Evolutionary conservation across 2,329 filamentous ascomycete genomes (phyloP).

Genomic region (Elsinoe perseae): DNA sequence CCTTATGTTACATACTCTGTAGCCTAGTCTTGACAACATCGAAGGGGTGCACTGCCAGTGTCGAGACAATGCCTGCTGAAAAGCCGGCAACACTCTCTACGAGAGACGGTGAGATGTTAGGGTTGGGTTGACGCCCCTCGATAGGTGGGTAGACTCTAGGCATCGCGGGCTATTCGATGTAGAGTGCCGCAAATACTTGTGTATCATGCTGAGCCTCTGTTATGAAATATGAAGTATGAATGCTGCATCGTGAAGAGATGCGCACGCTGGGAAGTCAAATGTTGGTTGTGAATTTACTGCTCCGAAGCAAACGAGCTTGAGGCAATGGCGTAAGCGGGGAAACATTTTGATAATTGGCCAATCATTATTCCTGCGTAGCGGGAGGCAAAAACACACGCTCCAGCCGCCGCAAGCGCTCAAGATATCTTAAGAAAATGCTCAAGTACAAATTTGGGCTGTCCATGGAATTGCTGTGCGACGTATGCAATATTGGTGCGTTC

Average conservation of each 20-base stretch:
- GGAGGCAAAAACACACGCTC: background rate
- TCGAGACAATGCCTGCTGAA: conserved; percentile 77
- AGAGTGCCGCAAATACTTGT: background rate
- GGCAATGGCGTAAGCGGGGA: conserved; percentile 15
- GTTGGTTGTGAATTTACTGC: conserved; percentile 2
- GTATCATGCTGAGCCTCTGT: conserved; percentile 4
- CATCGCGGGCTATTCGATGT: conserved; percentile 28
- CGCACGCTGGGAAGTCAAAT: background rate
- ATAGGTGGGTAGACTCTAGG: conserved; percentile 44
- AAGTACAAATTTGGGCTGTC: background rate
- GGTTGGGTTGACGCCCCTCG: conserved; percentile 35
- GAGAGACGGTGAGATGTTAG: conserved; percentile 63
- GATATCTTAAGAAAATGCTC: background rate
- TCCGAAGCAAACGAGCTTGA: conserved; percentile 6
- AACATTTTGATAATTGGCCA: conserved; percentile 4
- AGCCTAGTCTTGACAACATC: conserved; percentile 95
- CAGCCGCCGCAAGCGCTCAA: background rate
- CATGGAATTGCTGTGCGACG: no score
- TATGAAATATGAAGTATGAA: background rate
- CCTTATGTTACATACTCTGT: conserved; percentile 43
- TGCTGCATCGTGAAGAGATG: background rate
- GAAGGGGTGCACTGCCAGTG: conserved; percentile 80
- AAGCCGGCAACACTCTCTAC: conserved; percentile 87
- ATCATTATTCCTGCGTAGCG: background rate
- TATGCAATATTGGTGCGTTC: background rate